Conservation (phyloP, 1,284 basidiomycete species). For the Tilletiaria anomala region DNA sequence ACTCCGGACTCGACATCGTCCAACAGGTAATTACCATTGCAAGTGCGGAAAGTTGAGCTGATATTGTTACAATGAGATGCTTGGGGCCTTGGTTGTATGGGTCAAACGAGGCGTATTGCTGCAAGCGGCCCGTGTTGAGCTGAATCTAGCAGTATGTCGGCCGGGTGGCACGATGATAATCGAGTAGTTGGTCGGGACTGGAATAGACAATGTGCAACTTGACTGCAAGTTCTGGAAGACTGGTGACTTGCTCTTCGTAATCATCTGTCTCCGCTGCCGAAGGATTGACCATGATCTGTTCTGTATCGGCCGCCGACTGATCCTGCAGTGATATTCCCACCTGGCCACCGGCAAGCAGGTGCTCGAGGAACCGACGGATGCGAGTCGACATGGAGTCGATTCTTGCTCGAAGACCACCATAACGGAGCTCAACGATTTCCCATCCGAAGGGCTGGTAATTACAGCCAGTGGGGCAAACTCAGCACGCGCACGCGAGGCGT, state of each 20-base stretch:
- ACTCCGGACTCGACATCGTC: no score
- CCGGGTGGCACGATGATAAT: constrained; percentile 25
- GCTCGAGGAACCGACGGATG: constrained; percentile 12
- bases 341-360: constrained; percentile 6
- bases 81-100: no score
- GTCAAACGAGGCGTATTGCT: no score
- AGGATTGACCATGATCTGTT: constrained; percentile 8
- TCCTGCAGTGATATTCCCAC: constrained; percentile 4
- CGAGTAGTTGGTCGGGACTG: constrained; percentile 22
- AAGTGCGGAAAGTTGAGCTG: no score
- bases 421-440: constrained; percentile 39
- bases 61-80: no score
- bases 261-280: neutral
- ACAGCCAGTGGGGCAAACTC: constrained; percentile 6
- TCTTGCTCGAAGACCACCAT: constrained; percentile 36
- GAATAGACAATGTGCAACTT: constrained; percentile 23
- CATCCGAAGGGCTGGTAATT: constrained; percentile 27
- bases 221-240: constrained; percentile 19
- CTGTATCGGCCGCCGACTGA: no score
- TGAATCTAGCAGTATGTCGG: constrained; percentile 24
- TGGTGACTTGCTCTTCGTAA: constrained; percentile 12
- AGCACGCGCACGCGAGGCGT: neutral
- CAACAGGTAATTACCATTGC: no score
- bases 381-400: constrained; percentile 36
- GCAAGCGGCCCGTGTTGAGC: no score